These are phyloP conservation scores for Tagetes erecta DNA, from an alignment of 129 eudicot genomes.

Conservation along the genomic window DNA sequence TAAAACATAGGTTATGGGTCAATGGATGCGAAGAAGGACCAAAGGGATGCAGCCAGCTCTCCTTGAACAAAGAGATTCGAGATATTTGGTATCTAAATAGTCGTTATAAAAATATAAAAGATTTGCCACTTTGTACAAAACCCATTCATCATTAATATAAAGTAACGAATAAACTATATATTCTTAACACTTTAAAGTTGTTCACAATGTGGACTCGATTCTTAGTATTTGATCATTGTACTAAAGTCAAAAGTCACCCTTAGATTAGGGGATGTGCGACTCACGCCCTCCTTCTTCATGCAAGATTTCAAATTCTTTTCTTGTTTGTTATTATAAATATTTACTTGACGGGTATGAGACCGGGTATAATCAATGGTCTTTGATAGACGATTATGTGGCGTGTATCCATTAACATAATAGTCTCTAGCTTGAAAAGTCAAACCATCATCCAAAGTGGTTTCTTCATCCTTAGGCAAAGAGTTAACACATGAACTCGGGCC, in stretches of 20 bases:
- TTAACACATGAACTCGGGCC: slow-evolving; percentile 13
- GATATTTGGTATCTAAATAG: no score
- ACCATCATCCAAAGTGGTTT: slow-evolving; percentile 22
- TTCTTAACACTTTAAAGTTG: neutral
- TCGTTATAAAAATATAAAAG: no score
- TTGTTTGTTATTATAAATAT: neutral
- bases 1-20: no score
- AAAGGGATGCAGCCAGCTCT: no score
- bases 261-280: slow-evolving; percentile 25
- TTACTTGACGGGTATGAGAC: neutral
- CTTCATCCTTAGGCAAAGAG: slow-evolving; percentile 27
- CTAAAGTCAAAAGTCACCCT: slow-evolving; percentile 50
- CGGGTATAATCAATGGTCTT: neutral
- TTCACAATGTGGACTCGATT: slow-evolving; percentile 8
- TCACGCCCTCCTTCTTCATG: slow-evolving; percentile 45
- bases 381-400: slow-evolving; percentile 16
- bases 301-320: slow-evolving; percentile 44
- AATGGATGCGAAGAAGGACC: no score
- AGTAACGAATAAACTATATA: neutral
- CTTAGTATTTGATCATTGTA: slow-evolving; percentile 16
- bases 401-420: slow-evolving; percentile 23
- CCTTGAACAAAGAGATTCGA: no score
- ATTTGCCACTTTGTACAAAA: no score
- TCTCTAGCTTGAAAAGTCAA: slow-evolving; percentile 28
- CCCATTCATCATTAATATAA: no score